Conservation (phyloP, 1,284 basidiomycete genomes). For the Termitomyces sp. region DNA sequence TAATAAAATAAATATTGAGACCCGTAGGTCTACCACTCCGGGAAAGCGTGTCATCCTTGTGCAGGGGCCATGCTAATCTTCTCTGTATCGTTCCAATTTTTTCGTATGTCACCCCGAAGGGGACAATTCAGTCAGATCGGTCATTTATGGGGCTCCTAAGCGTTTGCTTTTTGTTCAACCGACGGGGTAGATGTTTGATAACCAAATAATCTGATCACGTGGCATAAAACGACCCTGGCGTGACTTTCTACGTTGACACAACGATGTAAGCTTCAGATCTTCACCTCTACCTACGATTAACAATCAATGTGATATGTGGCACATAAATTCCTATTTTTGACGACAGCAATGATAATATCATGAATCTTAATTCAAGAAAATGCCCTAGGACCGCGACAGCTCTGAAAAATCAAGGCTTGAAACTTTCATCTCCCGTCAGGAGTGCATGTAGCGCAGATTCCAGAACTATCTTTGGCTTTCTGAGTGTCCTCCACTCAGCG, state of each 20-base stretch:
- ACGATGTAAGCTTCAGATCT: not conserved
- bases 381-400: not conserved
- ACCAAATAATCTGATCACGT: not conserved
- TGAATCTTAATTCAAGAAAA: not conserved
- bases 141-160: not conserved
- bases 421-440: not conserved
- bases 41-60: conserved; percentile 4
- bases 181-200: not conserved
- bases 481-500: conserved; percentile 25
- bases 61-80: conserved; percentile 3
- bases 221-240: no score
- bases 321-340: not conserved
- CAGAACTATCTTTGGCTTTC: conserved; percentile 32
- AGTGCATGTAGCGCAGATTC: conserved; percentile 8
- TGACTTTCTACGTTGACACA: no score
- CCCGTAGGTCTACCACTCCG: conserved; percentile 7
- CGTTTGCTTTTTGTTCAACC: conserved; percentile 13
- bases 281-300: not conserved
- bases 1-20: conserved; percentile 13
- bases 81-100: conserved; percentile 5
- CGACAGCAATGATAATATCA: not conserved
- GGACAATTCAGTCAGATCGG: not conserved
- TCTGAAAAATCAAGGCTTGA: not conserved
- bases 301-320: not conserved
- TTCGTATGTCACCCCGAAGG: conserved; percentile 4